phyloP scores from a whole-genome alignment of 2,329 filamentous ascomycete genomes.

The Stemphylium beticola region DNA sequence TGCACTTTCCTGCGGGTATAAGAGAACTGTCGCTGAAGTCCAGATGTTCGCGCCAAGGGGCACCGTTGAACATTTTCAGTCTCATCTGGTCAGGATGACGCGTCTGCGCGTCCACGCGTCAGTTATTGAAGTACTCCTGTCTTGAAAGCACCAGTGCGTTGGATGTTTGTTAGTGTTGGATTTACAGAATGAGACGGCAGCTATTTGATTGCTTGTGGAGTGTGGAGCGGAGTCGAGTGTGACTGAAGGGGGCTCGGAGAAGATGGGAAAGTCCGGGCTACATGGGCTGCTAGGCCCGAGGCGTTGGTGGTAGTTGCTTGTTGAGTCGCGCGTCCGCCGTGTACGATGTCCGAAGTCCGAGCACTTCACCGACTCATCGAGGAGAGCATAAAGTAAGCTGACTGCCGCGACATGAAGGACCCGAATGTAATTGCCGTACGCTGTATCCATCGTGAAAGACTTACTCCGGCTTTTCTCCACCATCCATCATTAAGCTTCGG shows the following conservation, averaged over 20 bases:
- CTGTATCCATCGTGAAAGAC: not conserved
- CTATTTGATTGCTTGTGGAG: not conserved
- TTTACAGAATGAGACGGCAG: not conserved
- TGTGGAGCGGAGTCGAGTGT: constrained; percentile 5
- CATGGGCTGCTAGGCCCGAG: not conserved
- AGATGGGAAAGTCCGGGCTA: constrained; percentile 2
- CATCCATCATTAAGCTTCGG: constrained; percentile 6
- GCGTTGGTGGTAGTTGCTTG: constrained; percentile 2
- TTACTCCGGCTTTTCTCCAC: constrained; percentile 1
- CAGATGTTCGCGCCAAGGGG: constrained; percentile 62
- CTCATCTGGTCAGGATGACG: constrained; percentile 42
- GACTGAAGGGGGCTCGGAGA: not conserved
- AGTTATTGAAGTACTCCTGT: not conserved
- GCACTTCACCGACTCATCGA: constrained; percentile 2
- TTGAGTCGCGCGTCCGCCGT: not conserved
- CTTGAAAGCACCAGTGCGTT: not conserved
- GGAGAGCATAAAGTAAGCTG: constrained; percentile 3
- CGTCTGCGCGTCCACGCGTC: constrained; percentile 3
- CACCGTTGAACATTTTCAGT: constrained; percentile 62
- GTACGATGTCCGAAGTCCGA: constrained; percentile 1
- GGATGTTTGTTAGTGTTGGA: not conserved
- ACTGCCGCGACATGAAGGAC: not conserved
- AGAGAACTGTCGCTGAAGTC: constrained; percentile 62
- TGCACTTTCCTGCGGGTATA: constrained; percentile 57
- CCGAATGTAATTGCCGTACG: not conserved